Evolutionary conservation across 306 rosid species (phyloP).

Genomic region (Quillaja saponaria): DNA sequence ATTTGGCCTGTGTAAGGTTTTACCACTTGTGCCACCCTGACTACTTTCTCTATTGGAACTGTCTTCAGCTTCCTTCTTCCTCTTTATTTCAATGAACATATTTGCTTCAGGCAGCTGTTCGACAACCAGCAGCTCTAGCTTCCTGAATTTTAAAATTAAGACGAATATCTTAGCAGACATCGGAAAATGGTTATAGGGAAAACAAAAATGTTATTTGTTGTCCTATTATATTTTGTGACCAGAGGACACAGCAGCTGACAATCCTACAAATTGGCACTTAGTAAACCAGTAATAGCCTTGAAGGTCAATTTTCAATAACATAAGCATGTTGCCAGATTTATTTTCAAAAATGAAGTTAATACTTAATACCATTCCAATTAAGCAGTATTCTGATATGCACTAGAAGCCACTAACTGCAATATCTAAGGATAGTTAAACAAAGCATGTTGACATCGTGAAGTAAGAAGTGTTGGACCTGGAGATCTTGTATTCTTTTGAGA

Average conservation of each 20-base stretch:
- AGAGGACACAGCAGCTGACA: neutral
- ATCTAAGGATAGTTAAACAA: conserved; percentile 11
- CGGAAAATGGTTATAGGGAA: neutral
- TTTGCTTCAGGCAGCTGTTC: conserved; percentile 67
- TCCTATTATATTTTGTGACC: neutral
- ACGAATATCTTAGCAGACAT: conserved; percentile 6
- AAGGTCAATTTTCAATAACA: neutral
- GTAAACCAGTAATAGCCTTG: neutral
- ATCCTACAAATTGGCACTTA: neutral
- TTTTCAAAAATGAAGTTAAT: neutral
- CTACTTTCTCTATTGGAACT: conserved; percentile 54
- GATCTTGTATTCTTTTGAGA: conserved; percentile 70
- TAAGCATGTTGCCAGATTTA: neutral
- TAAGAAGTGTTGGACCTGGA: conserved; percentile 52
- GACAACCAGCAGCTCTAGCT: conserved; percentile 80
- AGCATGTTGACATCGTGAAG: conserved; percentile 2
- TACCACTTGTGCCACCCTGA: conserved; percentile 60
- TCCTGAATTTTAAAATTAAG: conserved; percentile 52
- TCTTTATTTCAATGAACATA: conserved; percentile 58
- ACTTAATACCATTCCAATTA: neutral
- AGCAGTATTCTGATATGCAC: conserved; percentile 11
- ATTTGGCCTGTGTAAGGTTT: conserved; percentile 38
- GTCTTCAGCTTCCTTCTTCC: conserved; percentile 71
- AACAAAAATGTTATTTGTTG: neutral
- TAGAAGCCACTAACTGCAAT: conserved; percentile 12